A percentile compares a stretch with the other conserved stretches of the same genome.
Evolutionary conservation across 495 filamentous ascomycete genomes (phyloP).

Genomic region (Astrothelium subdiscretum): DNA sequence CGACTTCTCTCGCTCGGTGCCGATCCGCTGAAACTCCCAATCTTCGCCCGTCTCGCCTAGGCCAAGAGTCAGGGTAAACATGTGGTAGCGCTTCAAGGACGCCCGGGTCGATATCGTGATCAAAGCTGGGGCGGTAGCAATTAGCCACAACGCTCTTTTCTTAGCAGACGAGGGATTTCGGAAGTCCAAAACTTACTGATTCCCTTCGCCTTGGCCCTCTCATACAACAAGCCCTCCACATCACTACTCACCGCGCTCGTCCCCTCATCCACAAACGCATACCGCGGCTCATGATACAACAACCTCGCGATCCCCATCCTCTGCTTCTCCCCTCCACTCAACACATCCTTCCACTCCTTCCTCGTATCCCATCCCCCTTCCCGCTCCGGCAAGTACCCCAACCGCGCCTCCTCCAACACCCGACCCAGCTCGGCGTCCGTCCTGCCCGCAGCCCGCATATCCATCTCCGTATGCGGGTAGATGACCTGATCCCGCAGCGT

Average conservation of each 20-base stretch:
- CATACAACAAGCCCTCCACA: slow-evolving; percentile 88
- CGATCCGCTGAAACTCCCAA: slow-evolving; percentile 88
- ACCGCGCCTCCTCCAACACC: slow-evolving; percentile 67
- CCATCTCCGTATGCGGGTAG: slow-evolving; percentile 88
- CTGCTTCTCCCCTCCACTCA: slow-evolving; percentile 98
- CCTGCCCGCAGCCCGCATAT: slow-evolving; percentile 75
- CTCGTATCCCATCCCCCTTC: slow-evolving; percentile 95
- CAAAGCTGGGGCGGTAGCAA: slow-evolving; percentile 40
- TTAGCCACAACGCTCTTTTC: too few relatives aligned
- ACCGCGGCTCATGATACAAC: slow-evolving; percentile 88
- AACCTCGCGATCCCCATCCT: slow-evolving; percentile 80
- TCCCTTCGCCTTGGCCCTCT: slow-evolving; percentile 79
- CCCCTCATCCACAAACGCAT: slow-evolving; percentile 89
- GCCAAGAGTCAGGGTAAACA: slow-evolving; percentile 74
- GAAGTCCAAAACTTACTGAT: slow-evolving; percentile 78
- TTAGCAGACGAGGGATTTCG: too few relatives aligned
- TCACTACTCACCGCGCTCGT: slow-evolving; percentile 89
- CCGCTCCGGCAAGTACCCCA: slow-evolving; percentile 80
- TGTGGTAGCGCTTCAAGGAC: slow-evolving; percentile 89
- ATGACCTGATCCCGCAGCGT: slow-evolving; percentile 96
- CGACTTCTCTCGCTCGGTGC: slow-evolving; percentile 81
- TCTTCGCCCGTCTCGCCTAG: slow-evolving; percentile 48
- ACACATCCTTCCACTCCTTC: slow-evolving; percentile 97
- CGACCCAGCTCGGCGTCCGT: slow-evolving; percentile 60
- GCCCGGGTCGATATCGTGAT: slow-evolving; percentile 91